phyloP scores from a whole-genome alignment of 768 basidiomycete species.

The Mycena rosella region DNA sequence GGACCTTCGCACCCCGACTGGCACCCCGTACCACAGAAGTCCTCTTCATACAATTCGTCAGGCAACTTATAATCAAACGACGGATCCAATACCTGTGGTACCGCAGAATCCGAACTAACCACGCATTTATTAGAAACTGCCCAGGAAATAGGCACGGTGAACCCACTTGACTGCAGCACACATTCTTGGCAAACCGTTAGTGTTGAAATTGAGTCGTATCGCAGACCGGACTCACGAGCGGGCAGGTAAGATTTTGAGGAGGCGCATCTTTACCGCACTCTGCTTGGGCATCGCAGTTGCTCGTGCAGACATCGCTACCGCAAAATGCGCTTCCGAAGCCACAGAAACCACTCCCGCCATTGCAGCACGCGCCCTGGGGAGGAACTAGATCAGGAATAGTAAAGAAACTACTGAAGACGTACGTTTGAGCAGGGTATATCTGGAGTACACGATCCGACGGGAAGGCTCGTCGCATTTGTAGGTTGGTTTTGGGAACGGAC shows the following conservation, averaged over 20 bases:
- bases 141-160: too few relatives aligned
- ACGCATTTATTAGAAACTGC: not conserved
- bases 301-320: constrained; percentile 9
- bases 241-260: constrained; percentile 5
- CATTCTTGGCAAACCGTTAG: not conserved
- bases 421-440: constrained; percentile 27
- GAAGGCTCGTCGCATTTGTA: constrained; percentile 18
- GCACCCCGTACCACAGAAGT: constrained; percentile 21
- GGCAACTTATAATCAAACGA: not conserved
- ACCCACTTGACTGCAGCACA: constrained; percentile 14
- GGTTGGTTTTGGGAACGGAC: constrained; percentile 8
- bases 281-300: constrained; percentile 23
- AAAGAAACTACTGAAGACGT: not conserved
- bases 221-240: not conserved
- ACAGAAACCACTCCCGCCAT: constrained; percentile 13
- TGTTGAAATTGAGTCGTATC: not conserved
- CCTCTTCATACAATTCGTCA: not conserved
- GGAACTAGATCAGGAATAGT: not conserved
- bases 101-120: constrained; percentile 24
- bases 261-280: constrained; percentile 16
- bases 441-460: constrained; percentile 22
- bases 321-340: constrained; percentile 12
- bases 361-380: constrained; percentile 19
- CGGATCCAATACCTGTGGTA: not conserved
- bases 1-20: not conserved